These are phyloP conservation scores for Trichoderma sp. DNA, from an alignment of 2,329 filamentous ascomycete species.

Conservation along the genomic window DNA sequence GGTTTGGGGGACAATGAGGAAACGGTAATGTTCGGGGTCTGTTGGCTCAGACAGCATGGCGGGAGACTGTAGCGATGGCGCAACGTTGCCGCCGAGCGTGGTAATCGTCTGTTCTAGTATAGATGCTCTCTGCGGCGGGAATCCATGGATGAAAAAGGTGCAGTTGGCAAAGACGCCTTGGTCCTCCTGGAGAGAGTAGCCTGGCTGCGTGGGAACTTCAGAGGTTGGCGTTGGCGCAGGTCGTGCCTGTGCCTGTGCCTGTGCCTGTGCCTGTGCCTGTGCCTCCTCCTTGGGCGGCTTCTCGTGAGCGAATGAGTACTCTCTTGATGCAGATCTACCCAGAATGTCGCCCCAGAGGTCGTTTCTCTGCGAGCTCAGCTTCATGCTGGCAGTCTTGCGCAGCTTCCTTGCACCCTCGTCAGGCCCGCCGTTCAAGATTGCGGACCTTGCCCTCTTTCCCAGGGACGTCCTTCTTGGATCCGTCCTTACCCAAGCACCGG, in stretches of 20 bases:
- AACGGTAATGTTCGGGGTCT: conserved; percentile 42
- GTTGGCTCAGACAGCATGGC: conserved; percentile 35
- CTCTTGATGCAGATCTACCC: conserved; percentile 45
- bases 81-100: conserved; percentile 51
- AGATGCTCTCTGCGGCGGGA: conserved; percentile 53
- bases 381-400: conserved; percentile 82
- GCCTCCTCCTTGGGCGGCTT: conserved; percentile 20
- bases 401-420: conserved; percentile 75
- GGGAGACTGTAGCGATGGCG: conserved; percentile 46
- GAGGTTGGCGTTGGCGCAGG: conserved; percentile 25
- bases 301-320: conserved; percentile 38
- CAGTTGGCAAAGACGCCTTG: conserved; percentile 56
- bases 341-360: conserved; percentile 91
- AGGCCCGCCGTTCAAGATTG: conserved; percentile 37
- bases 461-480: conserved; percentile 49
- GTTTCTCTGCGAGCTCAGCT: conserved; percentile 76
- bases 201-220: conserved; percentile 25
- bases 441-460: conserved; percentile 62
- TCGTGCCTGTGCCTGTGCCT: neutral
- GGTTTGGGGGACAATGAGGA: conserved; percentile 57
- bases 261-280: neutral
- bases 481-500: conserved; percentile 69
- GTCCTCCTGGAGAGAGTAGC: conserved; percentile 14
- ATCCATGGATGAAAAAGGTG: conserved; percentile 63
- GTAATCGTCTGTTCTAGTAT: conserved; percentile 51